phyloP scores from a whole-genome alignment of 495 filamentous ascomycete species.

The Gamarada debralockiae region DNA sequence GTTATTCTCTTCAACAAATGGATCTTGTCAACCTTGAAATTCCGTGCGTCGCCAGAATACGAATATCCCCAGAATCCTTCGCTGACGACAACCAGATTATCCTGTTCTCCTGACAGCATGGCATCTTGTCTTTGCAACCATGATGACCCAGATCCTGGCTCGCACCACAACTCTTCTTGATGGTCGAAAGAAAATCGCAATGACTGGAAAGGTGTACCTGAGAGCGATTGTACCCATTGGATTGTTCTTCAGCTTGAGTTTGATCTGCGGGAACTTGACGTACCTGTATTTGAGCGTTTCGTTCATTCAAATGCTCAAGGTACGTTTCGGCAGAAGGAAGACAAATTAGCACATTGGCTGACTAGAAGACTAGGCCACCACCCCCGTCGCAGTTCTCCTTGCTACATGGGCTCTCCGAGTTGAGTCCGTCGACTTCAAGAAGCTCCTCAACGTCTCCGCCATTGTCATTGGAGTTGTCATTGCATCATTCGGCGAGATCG shows the following conservation, averaged over 20 bases:
- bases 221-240: conserved; percentile 92
- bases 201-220: conserved; percentile 88
- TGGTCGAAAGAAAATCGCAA: conserved; percentile 85
- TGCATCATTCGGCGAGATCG: conserved; percentile 88
- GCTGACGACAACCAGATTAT: conserved; percentile 40
- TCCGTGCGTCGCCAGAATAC: conserved; percentile 38
- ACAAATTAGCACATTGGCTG: conserved; percentile 20
- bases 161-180: conserved; percentile 82
- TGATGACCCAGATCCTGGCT: conserved; percentile 88
- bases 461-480: conserved; percentile 90
- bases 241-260: conserved; percentile 85
- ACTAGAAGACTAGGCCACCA: conserved; percentile 54
- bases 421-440: conserved; percentile 70
- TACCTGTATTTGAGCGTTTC: conserved; percentile 90
- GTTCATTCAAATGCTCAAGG: conserved; percentile 98
- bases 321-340: conserved; percentile 21
- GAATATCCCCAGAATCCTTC: conserved; percentile 13
- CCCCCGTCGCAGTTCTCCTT: conserved; percentile 82
- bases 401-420: conserved; percentile 81
- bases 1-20: conserved; percentile 99
- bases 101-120: conserved; percentile 86
- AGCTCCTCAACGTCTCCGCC: conserved; percentile 78
- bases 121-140: conserved; percentile 83
- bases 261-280: conserved; percentile 92
- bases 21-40: conserved; percentile 78